Percentiles rank a stretch among this genome's conserved stretches.
phyloP scores from a whole-genome alignment of 139 green algal genomes.

The Chlamydomonas sphaeroides region DNA sequence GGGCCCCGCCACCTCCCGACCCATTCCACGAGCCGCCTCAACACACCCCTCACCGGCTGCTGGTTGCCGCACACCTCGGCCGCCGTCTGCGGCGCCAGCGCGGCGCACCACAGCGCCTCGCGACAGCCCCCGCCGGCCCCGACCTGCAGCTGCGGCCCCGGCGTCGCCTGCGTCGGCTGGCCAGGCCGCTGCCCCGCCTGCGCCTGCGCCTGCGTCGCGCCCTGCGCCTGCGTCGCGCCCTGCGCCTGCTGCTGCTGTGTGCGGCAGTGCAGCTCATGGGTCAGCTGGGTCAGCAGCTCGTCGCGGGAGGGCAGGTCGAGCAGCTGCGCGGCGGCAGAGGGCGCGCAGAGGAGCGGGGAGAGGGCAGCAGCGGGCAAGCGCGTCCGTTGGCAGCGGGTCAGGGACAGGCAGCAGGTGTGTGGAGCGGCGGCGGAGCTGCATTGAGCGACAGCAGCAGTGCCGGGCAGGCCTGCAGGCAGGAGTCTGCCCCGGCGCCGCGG shows the following conservation, averaged over 20 bases:
- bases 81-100: constrained; percentile 1
- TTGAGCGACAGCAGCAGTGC: too few species aligned
- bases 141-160: background rate
- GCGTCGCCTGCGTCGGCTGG: background rate
- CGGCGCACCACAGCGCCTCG: constrained; percentile 24
- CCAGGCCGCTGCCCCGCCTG: background rate
- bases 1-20: too few species aligned
- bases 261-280: background rate
- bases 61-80: constrained; percentile 30
- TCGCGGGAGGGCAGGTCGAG: constrained; percentile 7
- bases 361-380: background rate
- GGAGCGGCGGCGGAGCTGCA: too few species aligned
- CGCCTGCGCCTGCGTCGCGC: too few species aligned
- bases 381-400: too few species aligned
- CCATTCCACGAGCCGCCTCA: too few species aligned
- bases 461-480: too few species aligned
- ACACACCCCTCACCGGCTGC: background rate
- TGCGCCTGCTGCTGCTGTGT: background rate
- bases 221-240: too few species aligned
- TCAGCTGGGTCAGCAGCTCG: constrained; percentile 37
- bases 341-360: background rate
- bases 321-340: constrained; percentile 24
- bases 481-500: too few species aligned
- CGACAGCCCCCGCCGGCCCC: background rate
- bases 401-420: too few species aligned